Evolutionary conservation across 441 rosid species (phyloP), one percentile per base, ranked within the genome.

Genomic region (Bruguiera hainesii): DNA sequence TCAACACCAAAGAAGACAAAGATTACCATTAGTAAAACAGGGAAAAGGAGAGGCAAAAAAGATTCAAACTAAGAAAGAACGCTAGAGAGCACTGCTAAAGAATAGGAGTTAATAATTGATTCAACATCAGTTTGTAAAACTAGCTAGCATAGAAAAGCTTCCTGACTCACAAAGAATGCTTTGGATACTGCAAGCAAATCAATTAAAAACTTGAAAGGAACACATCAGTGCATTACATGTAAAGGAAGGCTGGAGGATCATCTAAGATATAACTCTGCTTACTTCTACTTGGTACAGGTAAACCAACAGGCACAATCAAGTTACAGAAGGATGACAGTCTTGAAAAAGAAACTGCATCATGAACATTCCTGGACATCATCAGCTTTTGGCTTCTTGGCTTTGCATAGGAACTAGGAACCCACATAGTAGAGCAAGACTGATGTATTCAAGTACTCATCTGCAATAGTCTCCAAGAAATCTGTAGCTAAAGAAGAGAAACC

Each of bases 401-500:
- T 65, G 66, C 73, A 69, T 82, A 85, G 48, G 89, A 80, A 76
- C 70, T 19, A 30, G 92, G 85, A 75, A 74, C 80, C 89, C 56
- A 80, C 89, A 21, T 89, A 65, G 67, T 88, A 94, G 33, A 88
- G 90, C 76, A 89, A 71, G 50, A 88, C 87, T 58, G 97, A 92
- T 33, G 84, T 76, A 57, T 79, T 85, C 1, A 83, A 56, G 78
- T 94, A 91, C 50, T 88, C 97, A 84, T 89, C 97, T 0, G 90
- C 93, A 63, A 89, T 78, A 69, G 56, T 83, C 84, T 91, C 98
- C 51, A 91, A 69, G 74, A 94, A 82, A 59, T 91, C 97, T 0
- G 80, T 84, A 58, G 97, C 93, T 66, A 94, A 25, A 69, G 97
- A 82, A 1, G 97, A 82, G 71, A 94, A 89, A 31, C 96, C 95